A percentile compares a stretch with the other conserved stretches of the same genome.
Evolutionary conservation across 1,284 basidiomycete species (phyloP).

Genomic region (Ceratobasidium sp.): DNA sequence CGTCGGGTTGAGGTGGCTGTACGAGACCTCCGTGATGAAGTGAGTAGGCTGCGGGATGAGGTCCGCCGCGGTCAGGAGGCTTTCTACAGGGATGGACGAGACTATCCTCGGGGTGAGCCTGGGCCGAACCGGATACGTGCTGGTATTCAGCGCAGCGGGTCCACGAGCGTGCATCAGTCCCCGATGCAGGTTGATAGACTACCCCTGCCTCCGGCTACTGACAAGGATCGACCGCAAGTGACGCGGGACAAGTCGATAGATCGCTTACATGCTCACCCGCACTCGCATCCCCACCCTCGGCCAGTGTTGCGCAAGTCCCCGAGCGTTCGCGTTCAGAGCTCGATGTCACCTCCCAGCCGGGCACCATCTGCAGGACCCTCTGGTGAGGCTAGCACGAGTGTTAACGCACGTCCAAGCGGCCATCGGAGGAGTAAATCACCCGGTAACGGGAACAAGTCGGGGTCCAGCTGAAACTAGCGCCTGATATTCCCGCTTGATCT

Average conservation of each 20-base stretch:
- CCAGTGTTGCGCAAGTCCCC: slow-evolving; percentile 25
- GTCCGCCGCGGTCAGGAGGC: not conserved
- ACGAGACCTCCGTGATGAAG: not conserved
- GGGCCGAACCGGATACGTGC: not conserved
- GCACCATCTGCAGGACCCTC: not conserved
- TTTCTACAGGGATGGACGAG: not conserved
- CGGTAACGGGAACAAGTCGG: slow-evolving; percentile 13
- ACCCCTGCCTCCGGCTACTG: not conserved
- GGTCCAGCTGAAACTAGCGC: not conserved
- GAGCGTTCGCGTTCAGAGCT: slow-evolving; percentile 8
- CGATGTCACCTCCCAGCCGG: slow-evolving; percentile 6
- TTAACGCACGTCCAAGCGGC: not conserved
- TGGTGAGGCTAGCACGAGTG: not conserved
- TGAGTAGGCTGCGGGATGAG: slow-evolving; percentile 7
- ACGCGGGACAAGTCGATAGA: not conserved
- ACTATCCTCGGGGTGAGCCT: not conserved
- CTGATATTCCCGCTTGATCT: too few species aligned
- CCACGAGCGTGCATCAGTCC: slow-evolving; percentile 18
- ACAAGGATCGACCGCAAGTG: slow-evolving; percentile 7
- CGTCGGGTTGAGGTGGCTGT: slow-evolving; percentile 30
- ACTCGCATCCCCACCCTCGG: slow-evolving; percentile 1
- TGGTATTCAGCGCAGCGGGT: slow-evolving; percentile 8
- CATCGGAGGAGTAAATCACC: slow-evolving; percentile 20
- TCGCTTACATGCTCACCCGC: slow-evolving; percentile 3
- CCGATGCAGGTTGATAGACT: slow-evolving; percentile 31